A percentile compares a stretch with the other conserved stretches of the same genome.
phyloP scores from a whole-genome alignment of 257 asterid species.

The Solanum tarapatanum region DNA sequence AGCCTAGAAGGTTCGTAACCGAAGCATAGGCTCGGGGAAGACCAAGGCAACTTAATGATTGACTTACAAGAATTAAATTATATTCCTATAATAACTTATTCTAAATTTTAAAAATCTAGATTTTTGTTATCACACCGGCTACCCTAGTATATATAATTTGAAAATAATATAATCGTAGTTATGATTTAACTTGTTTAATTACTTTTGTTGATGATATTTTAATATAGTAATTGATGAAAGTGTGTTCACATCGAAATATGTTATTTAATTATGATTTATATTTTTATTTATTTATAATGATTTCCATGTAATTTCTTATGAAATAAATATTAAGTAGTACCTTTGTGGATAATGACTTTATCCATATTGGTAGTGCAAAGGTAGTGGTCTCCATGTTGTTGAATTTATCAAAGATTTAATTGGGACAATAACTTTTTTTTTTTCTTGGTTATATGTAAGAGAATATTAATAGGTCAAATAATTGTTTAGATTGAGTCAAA shows the following conservation, averaged over 20 bases:
- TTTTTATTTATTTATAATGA: not conserved
- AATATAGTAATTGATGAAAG: not conserved
- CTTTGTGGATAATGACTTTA: not conserved
- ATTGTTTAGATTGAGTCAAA: not conserved
- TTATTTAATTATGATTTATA: no score
- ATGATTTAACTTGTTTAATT: not conserved
- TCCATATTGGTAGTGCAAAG: not conserved
- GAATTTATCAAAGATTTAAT: not conserved
- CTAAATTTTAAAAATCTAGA: not conserved
- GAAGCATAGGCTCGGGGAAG: not conserved
- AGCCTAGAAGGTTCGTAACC: not conserved
- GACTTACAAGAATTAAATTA: not conserved
- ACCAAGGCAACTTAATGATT: not conserved
- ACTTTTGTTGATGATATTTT: not conserved
- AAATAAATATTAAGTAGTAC: not conserved
- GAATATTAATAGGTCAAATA: not conserved
- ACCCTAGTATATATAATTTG: no score
- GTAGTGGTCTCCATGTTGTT: not conserved
- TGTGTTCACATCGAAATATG: not conserved
- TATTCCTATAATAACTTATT: not conserved
- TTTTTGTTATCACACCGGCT: not conserved
- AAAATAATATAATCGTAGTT: not conserved
- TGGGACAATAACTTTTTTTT: not conserved
- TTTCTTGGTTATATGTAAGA: not conserved
- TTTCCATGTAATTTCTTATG: not conserved